A percentile compares a stretch with the other conserved stretches of the same genome.
These are phyloP conservation scores for Arthroderma uncinatum DNA, from an alignment of 2,329 filamentous ascomycete genomes.

Conservation along the genomic window DNA sequence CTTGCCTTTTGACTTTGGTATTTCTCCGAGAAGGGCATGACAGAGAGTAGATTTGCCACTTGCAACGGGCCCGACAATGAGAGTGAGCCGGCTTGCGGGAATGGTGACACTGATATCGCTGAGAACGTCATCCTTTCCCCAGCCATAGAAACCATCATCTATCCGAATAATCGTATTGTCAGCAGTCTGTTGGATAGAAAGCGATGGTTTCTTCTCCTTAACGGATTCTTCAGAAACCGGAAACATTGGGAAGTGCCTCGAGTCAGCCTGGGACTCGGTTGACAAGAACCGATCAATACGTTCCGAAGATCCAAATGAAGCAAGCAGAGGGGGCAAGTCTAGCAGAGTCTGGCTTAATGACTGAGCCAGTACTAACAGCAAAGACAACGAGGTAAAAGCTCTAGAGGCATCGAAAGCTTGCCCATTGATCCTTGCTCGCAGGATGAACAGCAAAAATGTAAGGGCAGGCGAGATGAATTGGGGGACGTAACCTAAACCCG, in stretches of 20 bases:
- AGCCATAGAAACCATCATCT: constrained; percentile 33
- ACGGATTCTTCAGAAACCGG: too few relatives aligned
- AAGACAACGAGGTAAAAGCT: constrained; percentile 38
- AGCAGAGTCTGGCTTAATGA: constrained; percentile 38
- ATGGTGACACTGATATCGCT: constrained; percentile 33
- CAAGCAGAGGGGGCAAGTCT: constrained; percentile 35
- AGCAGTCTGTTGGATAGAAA: too few relatives aligned
- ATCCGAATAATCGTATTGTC: too few relatives aligned
- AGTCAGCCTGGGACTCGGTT: constrained; percentile 23
- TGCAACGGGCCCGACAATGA: constrained; percentile 42
- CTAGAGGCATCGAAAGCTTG: constrained; percentile 30
- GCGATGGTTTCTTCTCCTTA: too few relatives aligned
- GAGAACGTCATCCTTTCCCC: constrained; percentile 36
- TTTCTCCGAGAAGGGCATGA: constrained; percentile 37
- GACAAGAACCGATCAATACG: constrained; percentile 39
- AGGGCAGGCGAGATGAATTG: constrained; percentile 37
- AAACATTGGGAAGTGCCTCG: constrained; percentile 13
- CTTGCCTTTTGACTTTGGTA: constrained; percentile 25
- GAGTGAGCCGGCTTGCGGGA: constrained; percentile 35
- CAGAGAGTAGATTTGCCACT: constrained; percentile 44
- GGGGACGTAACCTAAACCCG: constrained; percentile 31
- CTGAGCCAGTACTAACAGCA: constrained; percentile 38
- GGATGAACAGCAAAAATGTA: constrained; percentile 36
- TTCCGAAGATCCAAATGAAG: constrained; percentile 36
- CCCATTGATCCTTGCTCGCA: constrained; percentile 28